These are phyloP conservation scores for Cicer judaicum DNA, from an alignment of 306 rosid genomes.

Conservation along the genomic window DNA sequence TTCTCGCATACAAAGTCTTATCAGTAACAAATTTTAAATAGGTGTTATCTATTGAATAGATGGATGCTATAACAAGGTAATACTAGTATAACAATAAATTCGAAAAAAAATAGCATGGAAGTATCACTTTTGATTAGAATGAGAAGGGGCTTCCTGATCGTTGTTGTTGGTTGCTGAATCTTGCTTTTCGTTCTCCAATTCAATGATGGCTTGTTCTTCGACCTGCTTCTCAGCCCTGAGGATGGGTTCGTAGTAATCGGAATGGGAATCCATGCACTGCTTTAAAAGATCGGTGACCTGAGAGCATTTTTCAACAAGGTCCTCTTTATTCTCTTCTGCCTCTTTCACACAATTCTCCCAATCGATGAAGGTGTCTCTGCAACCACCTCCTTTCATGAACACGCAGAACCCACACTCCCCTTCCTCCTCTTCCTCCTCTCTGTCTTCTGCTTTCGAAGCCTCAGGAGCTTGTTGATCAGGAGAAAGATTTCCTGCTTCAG, in stretches of 20 bases:
- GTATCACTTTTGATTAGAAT: slow-evolving; percentile 27
- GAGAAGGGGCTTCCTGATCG: not conserved
- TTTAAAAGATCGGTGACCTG: slow-evolving; percentile 56
- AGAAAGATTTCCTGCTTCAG: not conserved
- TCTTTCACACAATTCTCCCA: slow-evolving; percentile 81
- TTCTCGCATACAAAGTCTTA: not conserved
- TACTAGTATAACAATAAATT: not conserved
- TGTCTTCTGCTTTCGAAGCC: slow-evolving; percentile 11
- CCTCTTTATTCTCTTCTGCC: slow-evolving; percentile 66
- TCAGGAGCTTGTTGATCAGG: slow-evolving; percentile 42
- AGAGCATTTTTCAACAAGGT: slow-evolving; percentile 69
- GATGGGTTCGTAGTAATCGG: slow-evolving; percentile 76
- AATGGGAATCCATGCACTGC: slow-evolving; percentile 74
- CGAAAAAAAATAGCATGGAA: not conserved
- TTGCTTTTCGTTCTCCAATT: slow-evolving; percentile 62
- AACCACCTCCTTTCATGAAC: slow-evolving; percentile 87
- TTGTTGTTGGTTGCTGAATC: slow-evolving; percentile 5
- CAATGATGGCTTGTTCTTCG: slow-evolving; percentile 60
- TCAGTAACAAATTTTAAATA: slow-evolving; percentile 1
- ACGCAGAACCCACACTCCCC: slow-evolving; percentile 91
- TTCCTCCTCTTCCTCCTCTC: slow-evolving; percentile 37
- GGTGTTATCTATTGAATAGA: slow-evolving; percentile 13
- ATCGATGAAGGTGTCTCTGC: slow-evolving; percentile 62
- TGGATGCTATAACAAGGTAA: not conserved
- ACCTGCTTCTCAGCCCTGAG: slow-evolving; percentile 70